Evolutionary conservation across 2,329 filamentous ascomycete genomes (phyloP).

Genomic region (Catunica adiposa): DNA sequence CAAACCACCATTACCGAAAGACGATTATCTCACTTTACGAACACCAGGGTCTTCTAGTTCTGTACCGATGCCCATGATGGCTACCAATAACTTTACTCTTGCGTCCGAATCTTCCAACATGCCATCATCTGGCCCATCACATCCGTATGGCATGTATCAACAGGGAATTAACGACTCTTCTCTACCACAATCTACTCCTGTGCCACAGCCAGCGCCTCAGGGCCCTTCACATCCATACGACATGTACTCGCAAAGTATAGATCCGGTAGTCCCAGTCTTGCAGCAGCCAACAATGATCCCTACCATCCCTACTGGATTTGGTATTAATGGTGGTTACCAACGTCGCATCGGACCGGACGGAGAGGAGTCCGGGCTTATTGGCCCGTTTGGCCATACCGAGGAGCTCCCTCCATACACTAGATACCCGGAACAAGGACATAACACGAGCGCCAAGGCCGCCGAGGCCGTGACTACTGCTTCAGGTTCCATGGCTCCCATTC

Average conservation of each 20-base stretch:
- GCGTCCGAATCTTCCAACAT: slow-evolving; percentile 7
- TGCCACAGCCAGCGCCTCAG: slow-evolving; percentile 2
- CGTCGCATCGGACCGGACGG: slow-evolving; percentile 61
- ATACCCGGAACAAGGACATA: slow-evolving; percentile 60
- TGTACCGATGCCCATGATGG: slow-evolving; percentile 1
- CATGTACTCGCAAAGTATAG: slow-evolving; percentile 66
- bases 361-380: slow-evolving; percentile 81
- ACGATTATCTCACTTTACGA: slow-evolving; percentile 7
- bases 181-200: background rate
- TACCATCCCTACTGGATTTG: slow-evolving; percentile 43
- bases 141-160: slow-evolving; percentile 14
- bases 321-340: slow-evolving; percentile 56
- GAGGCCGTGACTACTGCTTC: background rate
- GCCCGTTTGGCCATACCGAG: slow-evolving; percentile 75
- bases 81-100: slow-evolving; percentile 7
- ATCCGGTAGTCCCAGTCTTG: slow-evolving; percentile 51
- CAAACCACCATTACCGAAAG: slow-evolving; percentile 7
- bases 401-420: slow-evolving; percentile 82
- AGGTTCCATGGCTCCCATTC: slow-evolving; percentile 7
- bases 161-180: slow-evolving; percentile 10
- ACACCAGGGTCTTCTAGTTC: background rate
- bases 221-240: slow-evolving; percentile 72
- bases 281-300: slow-evolving; percentile 33
- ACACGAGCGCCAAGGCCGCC: slow-evolving; percentile 18
- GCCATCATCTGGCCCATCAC: slow-evolving; percentile 12